Evolutionary conservation across 2,329 filamentous ascomycete genomes (phyloP).

Genomic region (Fragosphaeria purpurea): DNA sequence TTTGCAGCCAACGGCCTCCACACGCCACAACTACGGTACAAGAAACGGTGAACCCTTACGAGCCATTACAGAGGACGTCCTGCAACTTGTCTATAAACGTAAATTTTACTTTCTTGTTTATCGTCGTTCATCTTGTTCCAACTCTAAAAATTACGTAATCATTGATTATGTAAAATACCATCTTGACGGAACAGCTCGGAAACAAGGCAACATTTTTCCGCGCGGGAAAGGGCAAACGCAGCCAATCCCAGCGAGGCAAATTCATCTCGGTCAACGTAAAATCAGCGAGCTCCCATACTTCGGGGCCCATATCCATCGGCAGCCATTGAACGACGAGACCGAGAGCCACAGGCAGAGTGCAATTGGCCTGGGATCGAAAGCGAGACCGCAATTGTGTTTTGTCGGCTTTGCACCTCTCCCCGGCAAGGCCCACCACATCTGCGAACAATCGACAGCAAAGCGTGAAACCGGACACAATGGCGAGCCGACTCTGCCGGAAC

Average conservation of each 20-base stretch:
- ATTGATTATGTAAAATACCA: no score
- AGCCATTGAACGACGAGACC: conserved; percentile 1
- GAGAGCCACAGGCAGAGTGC: background rate
- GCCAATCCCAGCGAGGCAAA: conserved; percentile 12
- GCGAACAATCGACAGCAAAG: conserved; percentile 11
- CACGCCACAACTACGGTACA: no score
- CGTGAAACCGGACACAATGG: conserved; percentile 33
- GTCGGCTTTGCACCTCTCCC: conserved; percentile 23
- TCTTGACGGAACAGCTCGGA: no score
- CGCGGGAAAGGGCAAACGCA: background rate
- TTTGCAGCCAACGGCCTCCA: no score
- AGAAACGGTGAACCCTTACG: no score
- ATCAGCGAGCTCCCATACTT: background rate
- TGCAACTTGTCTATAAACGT: no score
- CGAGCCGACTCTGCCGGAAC: conserved; percentile 48
- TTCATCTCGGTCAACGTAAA: conserved; percentile 11
- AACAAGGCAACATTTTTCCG: no score
- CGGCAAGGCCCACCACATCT: no score
- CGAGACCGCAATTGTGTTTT: background rate
- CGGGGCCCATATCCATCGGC: conserved; percentile 2
- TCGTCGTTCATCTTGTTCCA: no score
- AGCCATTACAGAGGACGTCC: no score
- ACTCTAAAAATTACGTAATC: no score
- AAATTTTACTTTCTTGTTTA: no score
- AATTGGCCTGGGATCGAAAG: background rate